These are phyloP conservation scores for Trifolium dubium DNA, from an alignment of 306 rosid species.

Conservation along the genomic window DNA sequence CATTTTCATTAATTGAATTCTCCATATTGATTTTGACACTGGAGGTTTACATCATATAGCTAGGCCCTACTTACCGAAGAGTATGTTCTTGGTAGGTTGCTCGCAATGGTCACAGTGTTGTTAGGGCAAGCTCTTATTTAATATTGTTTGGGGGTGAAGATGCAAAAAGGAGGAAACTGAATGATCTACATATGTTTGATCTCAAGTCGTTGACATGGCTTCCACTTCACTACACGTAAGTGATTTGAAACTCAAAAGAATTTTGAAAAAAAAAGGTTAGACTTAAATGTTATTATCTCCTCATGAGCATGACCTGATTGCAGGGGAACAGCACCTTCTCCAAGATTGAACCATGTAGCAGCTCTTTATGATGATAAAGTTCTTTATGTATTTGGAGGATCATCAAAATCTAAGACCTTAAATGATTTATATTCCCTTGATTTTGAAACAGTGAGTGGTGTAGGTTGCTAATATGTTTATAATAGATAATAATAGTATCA, in stretches of 20 bases:
- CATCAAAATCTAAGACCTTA: slow-evolving; percentile 78
- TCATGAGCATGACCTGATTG: slow-evolving; percentile 25
- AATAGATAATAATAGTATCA: not conserved
- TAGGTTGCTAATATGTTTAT: slow-evolving; percentile 31
- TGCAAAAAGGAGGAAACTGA: slow-evolving; percentile 77
- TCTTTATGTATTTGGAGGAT: slow-evolving; percentile 83
- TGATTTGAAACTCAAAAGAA: slow-evolving; percentile 4
- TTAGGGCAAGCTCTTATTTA: slow-evolving; percentile 73
- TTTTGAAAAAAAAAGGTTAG: slow-evolving; percentile 28
- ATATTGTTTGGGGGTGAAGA: slow-evolving; percentile 95
- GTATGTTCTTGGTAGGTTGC: slow-evolving; percentile 65
- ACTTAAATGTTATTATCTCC: slow-evolving; percentile 11
- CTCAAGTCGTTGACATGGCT: slow-evolving; percentile 93
- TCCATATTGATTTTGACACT: not conserved
- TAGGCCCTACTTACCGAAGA: slow-evolving; percentile 28
- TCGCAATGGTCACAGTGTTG: slow-evolving; percentile 91
- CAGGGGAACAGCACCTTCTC: slow-evolving; percentile 93
- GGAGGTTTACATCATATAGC: slow-evolving; percentile 14
- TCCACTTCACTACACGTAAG: slow-evolving; percentile 95
- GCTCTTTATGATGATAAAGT: slow-evolving; percentile 85
- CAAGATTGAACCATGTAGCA: slow-evolving; percentile 87
- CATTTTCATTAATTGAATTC: not conserved
- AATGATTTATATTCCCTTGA: slow-evolving; percentile 90
- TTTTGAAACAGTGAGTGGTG: slow-evolving; percentile 78
- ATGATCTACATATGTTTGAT: slow-evolving; percentile 95